A percentile compares a stretch with the other conserved stretches of the same genome.
Evolutionary conservation across 768 basidiomycete genomes (phyloP).

Genomic region (Mycena galopus): DNA sequence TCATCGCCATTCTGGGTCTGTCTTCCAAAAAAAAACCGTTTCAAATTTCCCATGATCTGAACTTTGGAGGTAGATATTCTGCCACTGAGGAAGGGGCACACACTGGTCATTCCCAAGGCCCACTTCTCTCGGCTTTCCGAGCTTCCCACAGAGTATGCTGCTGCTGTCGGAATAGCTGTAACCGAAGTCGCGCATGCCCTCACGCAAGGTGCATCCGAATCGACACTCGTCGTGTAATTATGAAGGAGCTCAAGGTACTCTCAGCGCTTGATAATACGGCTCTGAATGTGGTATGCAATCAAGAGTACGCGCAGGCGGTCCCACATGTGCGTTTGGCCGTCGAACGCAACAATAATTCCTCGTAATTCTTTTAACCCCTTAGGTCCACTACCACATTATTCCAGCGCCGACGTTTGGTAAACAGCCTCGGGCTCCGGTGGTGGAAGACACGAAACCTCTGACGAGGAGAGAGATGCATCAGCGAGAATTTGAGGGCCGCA

Average conservation of each 20-base stretch:
- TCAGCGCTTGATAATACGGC: conserved; percentile 74
- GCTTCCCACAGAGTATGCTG: conserved; percentile 70
- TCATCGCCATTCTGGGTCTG: conserved; percentile 75
- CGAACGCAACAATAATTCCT: neutral
- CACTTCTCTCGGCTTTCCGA: conserved; percentile 76
- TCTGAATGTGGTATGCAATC: conserved; percentile 84
- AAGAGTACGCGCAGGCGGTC: conserved; percentile 85
- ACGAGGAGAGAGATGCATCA: conserved; percentile 69
- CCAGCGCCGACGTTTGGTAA: conserved; percentile 69
- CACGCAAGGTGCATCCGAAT: conserved; percentile 61
- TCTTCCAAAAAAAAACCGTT: neutral
- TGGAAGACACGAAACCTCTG: conserved; percentile 42
- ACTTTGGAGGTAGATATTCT: conserved; percentile 64
- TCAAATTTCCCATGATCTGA: too few relatives aligned
- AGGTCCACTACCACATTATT: conserved; percentile 86
- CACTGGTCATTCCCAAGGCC: conserved; percentile 76
- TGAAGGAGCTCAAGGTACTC: neutral
- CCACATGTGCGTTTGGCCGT: conserved; percentile 67
- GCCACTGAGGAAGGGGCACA: conserved; percentile 76
- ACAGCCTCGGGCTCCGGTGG: conserved; percentile 29
- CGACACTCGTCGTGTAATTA: neutral
- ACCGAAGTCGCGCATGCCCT: conserved; percentile 74
- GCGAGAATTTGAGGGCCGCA: conserved; percentile 68
- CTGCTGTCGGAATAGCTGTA: conserved; percentile 69
- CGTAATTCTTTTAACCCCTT: neutral